Evolutionary conservation across 768 basidiomycete species (phyloP).

Genomic region (Lactarius psammicola): DNA sequence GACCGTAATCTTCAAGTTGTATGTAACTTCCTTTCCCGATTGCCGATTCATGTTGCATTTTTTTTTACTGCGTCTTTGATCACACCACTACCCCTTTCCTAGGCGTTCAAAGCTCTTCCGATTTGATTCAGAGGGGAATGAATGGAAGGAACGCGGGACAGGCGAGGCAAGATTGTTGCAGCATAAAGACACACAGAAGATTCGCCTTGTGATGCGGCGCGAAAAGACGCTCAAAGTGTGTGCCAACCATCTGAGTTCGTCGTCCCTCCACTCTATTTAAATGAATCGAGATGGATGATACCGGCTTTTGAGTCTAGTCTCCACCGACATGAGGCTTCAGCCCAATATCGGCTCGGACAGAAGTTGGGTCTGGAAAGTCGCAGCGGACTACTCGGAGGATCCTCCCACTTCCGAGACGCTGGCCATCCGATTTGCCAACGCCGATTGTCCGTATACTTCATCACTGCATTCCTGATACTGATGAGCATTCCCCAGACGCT

Average conservation of each 20-base stretch:
- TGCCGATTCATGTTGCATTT: conserved; percentile 17
- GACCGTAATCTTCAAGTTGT: conserved; percentile 94
- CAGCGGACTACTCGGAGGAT: conserved; percentile 90
- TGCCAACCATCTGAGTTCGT: conserved; percentile 91
- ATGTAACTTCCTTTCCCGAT: conserved; percentile 39
- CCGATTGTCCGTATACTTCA: conserved; percentile 68
- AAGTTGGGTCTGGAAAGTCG: conserved; percentile 99
- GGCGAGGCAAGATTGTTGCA: conserved; percentile 91
- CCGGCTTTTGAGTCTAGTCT: conserved; percentile 50
- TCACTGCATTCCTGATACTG: conserved; percentile 1
- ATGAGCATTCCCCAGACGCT: conserved; percentile 54
- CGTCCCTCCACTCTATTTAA: not conserved
- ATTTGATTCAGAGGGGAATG: conserved; percentile 70
- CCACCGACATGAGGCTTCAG: conserved; percentile 88
- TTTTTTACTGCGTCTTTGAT: conserved; percentile 23
- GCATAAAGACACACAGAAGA: conserved; percentile 87
- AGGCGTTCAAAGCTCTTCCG: conserved; percentile 99
- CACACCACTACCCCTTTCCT: conserved; percentile 11
- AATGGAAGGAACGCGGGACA: conserved; percentile 99
- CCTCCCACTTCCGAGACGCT: conserved; percentile 92
- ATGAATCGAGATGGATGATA: not conserved
- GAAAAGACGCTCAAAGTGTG: conserved; percentile 99
- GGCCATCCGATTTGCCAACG: conserved; percentile 96
- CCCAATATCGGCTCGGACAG: conserved; percentile 98
- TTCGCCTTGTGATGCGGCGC: conserved; percentile 97